phyloP scores from a whole-genome alignment of 208 protist genomes.

The Crithidia expoeki region DNA sequence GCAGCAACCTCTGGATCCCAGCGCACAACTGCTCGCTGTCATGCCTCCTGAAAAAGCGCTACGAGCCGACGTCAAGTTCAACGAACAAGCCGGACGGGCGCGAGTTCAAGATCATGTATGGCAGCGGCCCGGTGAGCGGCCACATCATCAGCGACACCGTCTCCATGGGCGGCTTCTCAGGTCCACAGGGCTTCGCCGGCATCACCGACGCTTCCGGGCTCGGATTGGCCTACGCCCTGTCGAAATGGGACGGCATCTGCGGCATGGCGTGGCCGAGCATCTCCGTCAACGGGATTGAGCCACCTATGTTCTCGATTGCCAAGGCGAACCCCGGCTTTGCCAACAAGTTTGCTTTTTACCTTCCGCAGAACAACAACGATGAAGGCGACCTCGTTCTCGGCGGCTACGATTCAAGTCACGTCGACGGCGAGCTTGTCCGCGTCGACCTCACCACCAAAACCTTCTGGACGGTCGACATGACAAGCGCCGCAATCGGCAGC shows the following conservation, averaged over 20 bases:
- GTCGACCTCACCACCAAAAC: conserved; percentile 84
- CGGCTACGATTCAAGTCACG: conserved; percentile 77
- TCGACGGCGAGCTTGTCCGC: conserved; percentile 81
- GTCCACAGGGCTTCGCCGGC: conserved; percentile 87
- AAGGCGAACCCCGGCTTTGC: conserved; percentile 38
- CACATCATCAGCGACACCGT: conserved; percentile 90
- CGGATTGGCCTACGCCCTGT: conserved; percentile 82
- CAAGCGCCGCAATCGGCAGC: conserved; percentile 42
- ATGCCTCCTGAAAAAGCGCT: conserved; percentile 71
- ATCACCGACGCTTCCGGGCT: conserved; percentile 88
- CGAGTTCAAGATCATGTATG: conserved; percentile 93
- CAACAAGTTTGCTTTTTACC: conserved; percentile 84
- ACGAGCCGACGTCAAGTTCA: conserved; percentile 73
- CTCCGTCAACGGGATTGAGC: conserved; percentile 81
- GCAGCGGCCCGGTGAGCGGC: conserved; percentile 90
- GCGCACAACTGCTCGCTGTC: conserved; percentile 64
- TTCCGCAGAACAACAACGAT: conserved; percentile 47
- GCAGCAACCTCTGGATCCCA: conserved; percentile 75
- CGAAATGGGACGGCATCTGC: conserved; percentile 93
- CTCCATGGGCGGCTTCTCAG: conserved; percentile 65
- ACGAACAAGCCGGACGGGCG: conserved; percentile 88
- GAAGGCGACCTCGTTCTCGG: conserved; percentile 84
- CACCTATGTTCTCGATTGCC: conserved; percentile 68
- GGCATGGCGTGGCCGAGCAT: conserved; percentile 79
- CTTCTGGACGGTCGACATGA: conserved; percentile 92